Percentiles rank a stretch among this genome's conserved stretches.
Evolutionary conservation across 805 yeast genomes (phyloP).

Genomic region (Lipomyces lipofer): DNA sequence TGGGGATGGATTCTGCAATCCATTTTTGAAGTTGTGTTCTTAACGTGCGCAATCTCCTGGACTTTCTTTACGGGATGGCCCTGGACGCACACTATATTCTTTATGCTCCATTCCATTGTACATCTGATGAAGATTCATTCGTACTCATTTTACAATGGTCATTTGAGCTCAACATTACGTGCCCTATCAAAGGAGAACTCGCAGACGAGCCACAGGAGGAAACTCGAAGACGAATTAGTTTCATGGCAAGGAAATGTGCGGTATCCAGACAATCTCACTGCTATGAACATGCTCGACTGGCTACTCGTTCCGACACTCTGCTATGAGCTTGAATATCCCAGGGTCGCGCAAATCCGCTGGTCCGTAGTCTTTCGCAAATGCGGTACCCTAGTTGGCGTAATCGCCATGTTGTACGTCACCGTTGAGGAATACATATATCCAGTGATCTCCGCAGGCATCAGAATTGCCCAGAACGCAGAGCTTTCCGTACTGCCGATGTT

Average conservation of each 20-base stretch:
- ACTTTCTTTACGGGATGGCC: constrained; percentile 3
- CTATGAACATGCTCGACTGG: constrained; percentile 1
- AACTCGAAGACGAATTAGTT: neutral
- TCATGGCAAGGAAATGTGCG: neutral
- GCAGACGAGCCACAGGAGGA: neutral
- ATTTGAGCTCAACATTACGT: neutral
- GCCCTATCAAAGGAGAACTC: neutral
- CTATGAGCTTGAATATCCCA: constrained; percentile 13
- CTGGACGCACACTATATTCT: constrained; percentile 12
- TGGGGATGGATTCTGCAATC: neutral
- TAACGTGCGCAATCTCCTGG: neutral
- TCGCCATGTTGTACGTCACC: constrained; percentile 1
- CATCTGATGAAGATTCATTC: constrained; percentile 17
- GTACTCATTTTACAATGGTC: constrained; percentile 3
- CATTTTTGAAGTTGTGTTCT: neutral
- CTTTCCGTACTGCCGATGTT: neutral
- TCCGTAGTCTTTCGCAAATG: neutral
- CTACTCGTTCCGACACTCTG: constrained; percentile 14
- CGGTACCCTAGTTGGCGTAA: neutral
- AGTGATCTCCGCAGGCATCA: neutral
- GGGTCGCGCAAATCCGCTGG: constrained; percentile 2
- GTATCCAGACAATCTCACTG: constrained; percentile 8
- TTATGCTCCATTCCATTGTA: constrained; percentile 9
- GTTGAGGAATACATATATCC: constrained; percentile 12
- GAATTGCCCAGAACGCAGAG: neutral